A percentile compares a stretch with the other conserved stretches of the same genome.
Evolutionary conservation across 345 rosid species (phyloP).

Genomic region (Salix dunnii): DNA sequence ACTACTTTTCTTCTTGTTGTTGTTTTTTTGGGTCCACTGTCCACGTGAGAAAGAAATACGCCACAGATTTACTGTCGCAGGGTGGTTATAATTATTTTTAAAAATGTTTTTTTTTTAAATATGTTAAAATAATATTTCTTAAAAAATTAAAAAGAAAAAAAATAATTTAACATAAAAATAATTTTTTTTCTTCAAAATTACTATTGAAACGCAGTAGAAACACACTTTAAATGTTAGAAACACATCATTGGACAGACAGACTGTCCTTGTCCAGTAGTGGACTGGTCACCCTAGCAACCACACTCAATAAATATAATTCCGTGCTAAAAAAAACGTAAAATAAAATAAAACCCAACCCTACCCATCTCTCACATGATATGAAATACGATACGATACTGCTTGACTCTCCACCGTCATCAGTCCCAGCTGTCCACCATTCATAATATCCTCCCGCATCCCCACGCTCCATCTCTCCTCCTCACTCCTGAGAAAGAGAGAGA

Average conservation of each 20-base stretch:
- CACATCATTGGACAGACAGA: conserved; percentile 2
- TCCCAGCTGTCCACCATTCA: background rate
- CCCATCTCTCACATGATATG: no score
- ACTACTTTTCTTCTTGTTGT: background rate
- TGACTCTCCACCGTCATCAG: conserved; percentile 11
- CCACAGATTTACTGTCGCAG: no score
- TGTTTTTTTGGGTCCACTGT: background rate
- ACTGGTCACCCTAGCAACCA: conserved; percentile 13
- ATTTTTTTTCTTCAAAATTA: no score
- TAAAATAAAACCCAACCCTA: background rate
- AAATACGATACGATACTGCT: background rate
- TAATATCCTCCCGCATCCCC: background rate
- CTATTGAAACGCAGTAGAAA: no score
- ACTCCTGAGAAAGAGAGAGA: background rate
- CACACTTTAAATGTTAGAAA: no score
- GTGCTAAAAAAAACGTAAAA: background rate
- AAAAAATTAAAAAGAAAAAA: no score
- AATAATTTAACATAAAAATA: no score
- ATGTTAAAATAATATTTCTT: no score
- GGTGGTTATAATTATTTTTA: no score
- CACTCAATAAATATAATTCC: background rate
- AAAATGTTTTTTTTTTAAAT: no score
- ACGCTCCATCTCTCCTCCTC: background rate
- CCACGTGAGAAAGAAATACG: background rate
- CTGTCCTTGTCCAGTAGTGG: conserved; percentile 30